phyloP scores from a whole-genome alignment of 345 rosid genomes.

The Clausena lansium region DNA sequence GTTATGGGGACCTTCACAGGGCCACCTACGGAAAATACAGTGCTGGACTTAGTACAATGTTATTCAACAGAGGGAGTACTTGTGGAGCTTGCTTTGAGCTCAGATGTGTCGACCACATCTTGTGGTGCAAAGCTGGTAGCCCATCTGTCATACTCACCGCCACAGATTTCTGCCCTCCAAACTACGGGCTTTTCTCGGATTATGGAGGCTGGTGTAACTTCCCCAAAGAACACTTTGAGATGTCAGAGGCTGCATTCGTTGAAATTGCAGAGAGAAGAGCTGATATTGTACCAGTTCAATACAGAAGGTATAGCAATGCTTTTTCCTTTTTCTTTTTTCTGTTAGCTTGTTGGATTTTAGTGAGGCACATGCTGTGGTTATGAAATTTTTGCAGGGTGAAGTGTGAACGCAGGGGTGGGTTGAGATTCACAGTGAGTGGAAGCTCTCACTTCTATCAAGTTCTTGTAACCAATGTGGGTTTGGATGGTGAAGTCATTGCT shows the following conservation, averaged over 20 bases:
- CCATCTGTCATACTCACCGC: constrained; percentile 81
- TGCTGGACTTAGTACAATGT: constrained; percentile 75
- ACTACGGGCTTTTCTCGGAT: constrained; percentile 73
- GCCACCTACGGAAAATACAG: constrained; percentile 66
- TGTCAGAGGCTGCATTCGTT: constrained; percentile 84
- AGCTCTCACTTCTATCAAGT: constrained; percentile 68
- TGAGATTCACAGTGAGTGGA: constrained; percentile 78
- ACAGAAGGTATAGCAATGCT: constrained; percentile 46
- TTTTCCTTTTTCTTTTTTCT: neutral
- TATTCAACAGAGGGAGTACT: constrained; percentile 78
- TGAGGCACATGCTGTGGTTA: neutral
- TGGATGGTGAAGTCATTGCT: constrained; percentile 75
- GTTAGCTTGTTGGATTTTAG: neutral
- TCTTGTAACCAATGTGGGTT: constrained; percentile 73
- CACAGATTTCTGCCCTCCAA: constrained; percentile 94
- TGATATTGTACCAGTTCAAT: constrained; percentile 77
- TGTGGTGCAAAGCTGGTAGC: constrained; percentile 84
- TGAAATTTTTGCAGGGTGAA: constrained; percentile 46
- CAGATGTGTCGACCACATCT: constrained; percentile 83
- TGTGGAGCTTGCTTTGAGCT: constrained; percentile 91
- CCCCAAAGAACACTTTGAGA: constrained; percentile 85
- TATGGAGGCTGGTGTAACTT: constrained; percentile 96
- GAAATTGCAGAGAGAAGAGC: constrained; percentile 71
- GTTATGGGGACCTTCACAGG: constrained; percentile 77
- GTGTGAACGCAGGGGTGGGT: constrained; percentile 65